Conservation (phyloP, 1,284 basidiomycete species). For the Cryptococcus sp. region DNA sequence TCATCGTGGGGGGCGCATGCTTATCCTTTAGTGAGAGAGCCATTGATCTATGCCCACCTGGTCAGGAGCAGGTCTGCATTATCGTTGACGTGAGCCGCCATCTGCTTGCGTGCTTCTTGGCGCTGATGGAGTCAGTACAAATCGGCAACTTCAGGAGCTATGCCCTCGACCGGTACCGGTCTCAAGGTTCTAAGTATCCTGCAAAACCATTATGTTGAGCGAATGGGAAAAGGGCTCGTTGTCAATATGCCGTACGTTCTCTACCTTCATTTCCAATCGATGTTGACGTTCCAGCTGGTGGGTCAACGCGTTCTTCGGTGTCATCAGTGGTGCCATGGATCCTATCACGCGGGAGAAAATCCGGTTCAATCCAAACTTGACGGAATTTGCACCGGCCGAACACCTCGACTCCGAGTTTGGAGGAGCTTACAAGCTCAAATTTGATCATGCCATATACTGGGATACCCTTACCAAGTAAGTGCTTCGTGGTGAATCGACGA, state of each 20-base stretch:
- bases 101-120: not conserved
- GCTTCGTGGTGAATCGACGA: not conserved
- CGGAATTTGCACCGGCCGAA: conserved; percentile 65
- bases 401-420: conserved; percentile 82
- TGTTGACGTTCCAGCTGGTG: conserved; percentile 46
- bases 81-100: conserved; percentile 58
- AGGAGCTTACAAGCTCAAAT: conserved; percentile 70
- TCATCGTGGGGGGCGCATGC: not conserved
- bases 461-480: conserved; percentile 64
- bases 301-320: conserved; percentile 80
- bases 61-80: conserved; percentile 73
- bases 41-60: conserved; percentile 76
- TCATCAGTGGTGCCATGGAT: conserved; percentile 81
- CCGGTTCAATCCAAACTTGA: conserved; percentile 78
- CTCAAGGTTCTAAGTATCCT: conserved; percentile 76
- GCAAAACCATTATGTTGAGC: conserved; percentile 85
- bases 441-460: conserved; percentile 74
- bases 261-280: not conserved
- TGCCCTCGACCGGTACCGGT: conserved; percentile 72
- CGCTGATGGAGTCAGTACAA: conserved; percentile 53
- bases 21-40: conserved; percentile 64
- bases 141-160: conserved; percentile 70
- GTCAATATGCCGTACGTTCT: conserved; percentile 67
- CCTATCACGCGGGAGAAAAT: conserved; percentile 89
- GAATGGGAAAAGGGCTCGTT: conserved; percentile 75